Percentiles rank a stretch among this genome's conserved stretches.
Evolutionary conservation across 345 rosid genomes (phyloP).

Genomic region (Eucalyptus camaldulensis): DNA sequence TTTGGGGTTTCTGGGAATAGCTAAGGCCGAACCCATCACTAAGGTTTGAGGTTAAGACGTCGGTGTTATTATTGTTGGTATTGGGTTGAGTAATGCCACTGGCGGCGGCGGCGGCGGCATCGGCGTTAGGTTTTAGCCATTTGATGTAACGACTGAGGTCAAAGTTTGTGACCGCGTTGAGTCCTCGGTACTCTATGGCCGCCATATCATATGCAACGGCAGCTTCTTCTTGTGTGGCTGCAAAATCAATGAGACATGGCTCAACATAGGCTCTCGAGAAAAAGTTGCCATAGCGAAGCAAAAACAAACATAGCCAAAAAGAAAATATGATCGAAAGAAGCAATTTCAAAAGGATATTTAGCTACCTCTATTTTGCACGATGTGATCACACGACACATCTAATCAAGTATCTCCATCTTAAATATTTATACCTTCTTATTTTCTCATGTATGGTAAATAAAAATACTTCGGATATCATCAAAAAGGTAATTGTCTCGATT

Average conservation of each 20-base stretch:
- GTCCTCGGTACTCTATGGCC: conserved; percentile 87
- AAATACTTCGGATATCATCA: neutral
- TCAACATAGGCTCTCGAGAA: neutral
- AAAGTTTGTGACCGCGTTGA: conserved; percentile 89
- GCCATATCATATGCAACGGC: conserved; percentile 90
- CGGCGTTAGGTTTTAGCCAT: conserved; percentile 35
- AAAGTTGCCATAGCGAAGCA: neutral
- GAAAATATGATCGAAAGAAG: neutral
- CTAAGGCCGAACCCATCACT: neutral
- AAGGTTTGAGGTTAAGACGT: neutral
- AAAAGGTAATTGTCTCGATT: neutral
- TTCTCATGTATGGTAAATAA: neutral
- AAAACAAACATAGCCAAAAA: neutral
- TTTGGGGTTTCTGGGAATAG: neutral
- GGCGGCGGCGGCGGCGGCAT: neutral
- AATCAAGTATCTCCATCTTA: neutral
- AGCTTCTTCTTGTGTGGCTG: conserved; percentile 98
- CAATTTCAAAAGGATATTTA: neutral
- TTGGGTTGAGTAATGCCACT: neutral
- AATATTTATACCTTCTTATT: neutral
- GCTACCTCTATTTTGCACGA: neutral
- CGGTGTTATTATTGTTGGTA: neutral
- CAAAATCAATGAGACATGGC: neutral
- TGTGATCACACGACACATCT: neutral
- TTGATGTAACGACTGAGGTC: conserved; percentile 82